Evolutionary conservation across 441 rosid species (phyloP).

Genomic region (Corymbia calophylla): DNA sequence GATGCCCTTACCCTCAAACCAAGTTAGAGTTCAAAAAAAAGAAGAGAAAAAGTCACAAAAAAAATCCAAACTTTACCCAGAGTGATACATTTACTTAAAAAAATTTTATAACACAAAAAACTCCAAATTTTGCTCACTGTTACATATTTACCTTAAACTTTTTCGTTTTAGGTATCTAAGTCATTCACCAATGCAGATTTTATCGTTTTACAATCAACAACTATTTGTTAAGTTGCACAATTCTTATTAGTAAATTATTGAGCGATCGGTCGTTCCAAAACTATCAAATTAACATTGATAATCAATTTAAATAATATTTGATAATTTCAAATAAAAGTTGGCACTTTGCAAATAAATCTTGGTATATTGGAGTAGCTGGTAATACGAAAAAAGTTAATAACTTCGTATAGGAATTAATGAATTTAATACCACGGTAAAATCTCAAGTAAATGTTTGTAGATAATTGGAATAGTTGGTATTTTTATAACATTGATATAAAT

Average conservation of each 20-base stretch:
- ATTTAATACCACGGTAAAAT: not conserved
- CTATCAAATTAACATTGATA: not conserved
- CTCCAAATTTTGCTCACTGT: too few species aligned
- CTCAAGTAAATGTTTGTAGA: not conserved
- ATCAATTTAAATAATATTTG: not conserved
- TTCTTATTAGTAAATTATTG: not conserved
- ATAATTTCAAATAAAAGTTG: not conserved
- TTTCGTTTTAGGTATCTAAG: not conserved
- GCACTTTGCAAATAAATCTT: not conserved
- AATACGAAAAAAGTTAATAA: not conserved
- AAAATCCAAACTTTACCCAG: too few species aligned
- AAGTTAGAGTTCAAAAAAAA: not conserved
- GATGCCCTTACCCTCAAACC: accelerated
- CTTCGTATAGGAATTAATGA: not conserved
- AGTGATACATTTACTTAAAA: too few species aligned
- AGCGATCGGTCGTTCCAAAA: not conserved
- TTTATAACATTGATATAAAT: not conserved
- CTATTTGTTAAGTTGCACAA: not conserved
- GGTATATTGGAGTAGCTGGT: not conserved
- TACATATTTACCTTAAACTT: too few species aligned
- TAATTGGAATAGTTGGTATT: not conserved
- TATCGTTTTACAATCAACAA: not conserved
- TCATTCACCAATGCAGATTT: not conserved
- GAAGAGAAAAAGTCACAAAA: not conserved
- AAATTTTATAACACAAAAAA: too few species aligned